Evolutionary conservation across 768 basidiomycete species (phyloP), one percentile per base, ranked within the genome.

Genomic region (Kwoniella botswanensis): DNA sequence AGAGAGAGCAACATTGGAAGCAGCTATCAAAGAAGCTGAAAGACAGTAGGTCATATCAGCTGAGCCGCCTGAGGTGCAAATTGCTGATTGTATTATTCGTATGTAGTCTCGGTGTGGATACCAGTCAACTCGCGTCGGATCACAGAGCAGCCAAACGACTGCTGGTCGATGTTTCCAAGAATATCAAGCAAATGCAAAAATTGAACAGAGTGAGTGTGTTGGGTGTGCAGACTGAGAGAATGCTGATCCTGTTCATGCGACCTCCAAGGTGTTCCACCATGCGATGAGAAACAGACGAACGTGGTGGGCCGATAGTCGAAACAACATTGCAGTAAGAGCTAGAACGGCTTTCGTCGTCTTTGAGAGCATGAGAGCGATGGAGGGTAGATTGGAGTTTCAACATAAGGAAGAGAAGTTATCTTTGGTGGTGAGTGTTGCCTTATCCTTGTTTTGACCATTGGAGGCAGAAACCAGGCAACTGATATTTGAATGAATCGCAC

Each of bases 281-380:
- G 91, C 93, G 0, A 86, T 94, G 50, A 82, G 87, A 22, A 79
- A 86, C 15, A 92, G 95, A 22, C 83, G 91, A 65, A 82, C 85
- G 18, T 88, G 88, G 76, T 98, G 96, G 95, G 88, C 92, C 66
- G 89, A 92, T 67, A 95, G 95, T 86, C 89, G 95, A 63, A 87
- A 89, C 11, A 91, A 93, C 77, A 94, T 94, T 73, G 91, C 93
- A n/a, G 86, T 93, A 35, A 89, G 93, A 17, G 92, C 88, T 90
- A 92, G 74, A 58, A 79, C 74, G 10, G 70, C 68, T 52, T 97
- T 98, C 85, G 87, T 88, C 21, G 90, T 87, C 76, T 90, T 95
- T 81, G 89, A 97, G 21, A 89, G 90, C 13, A 88, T 91, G 72
- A 92, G 97, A 76, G 93, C 92, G 7, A 94, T 94, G 85, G 92